These are phyloP conservation scores for Triglochin maritima DNA, from an alignment of 106 monocot species.

Conservation along the genomic window DNA sequence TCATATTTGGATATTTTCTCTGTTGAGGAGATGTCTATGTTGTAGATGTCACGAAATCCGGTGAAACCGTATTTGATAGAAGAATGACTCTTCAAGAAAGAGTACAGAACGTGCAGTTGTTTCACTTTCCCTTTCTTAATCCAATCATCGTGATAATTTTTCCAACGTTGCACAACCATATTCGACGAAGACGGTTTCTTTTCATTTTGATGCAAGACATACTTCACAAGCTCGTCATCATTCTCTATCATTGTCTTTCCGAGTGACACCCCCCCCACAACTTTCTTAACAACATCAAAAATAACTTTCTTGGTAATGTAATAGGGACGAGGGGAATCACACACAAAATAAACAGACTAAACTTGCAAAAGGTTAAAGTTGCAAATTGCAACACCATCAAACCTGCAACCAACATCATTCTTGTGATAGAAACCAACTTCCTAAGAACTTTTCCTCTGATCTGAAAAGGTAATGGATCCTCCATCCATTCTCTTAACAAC, in stretches of 20 bases:
- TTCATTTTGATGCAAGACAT: neutral
- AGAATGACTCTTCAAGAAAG: neutral
- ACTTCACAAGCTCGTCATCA: neutral
- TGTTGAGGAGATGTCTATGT: neutral
- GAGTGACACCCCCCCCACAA: neutral
- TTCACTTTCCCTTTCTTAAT: neutral
- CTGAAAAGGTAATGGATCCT: neutral
- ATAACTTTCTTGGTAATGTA: neutral
- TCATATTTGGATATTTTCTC: neutral
- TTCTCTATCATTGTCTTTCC: neutral
- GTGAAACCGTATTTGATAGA: neutral
- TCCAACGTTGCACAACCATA: neutral
- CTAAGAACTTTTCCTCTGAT: neutral
- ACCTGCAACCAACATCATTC: neutral
- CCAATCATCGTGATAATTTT: neutral
- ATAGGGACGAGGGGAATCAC: too few relatives aligned
- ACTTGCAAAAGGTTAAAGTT: neutral
- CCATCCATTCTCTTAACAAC: neutral
- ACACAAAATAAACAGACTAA: too few relatives aligned
- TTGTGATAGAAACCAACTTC: neutral
- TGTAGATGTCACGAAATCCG: neutral
- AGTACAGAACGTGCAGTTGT: neutral
- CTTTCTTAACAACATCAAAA: neutral
- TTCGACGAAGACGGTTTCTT: neutral
- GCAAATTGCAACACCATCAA: constrained; percentile 1